Base-by-base conservation (phyloP, 2,329 filamentous ascomycete species). In the Zelopaecilomyces penicillatus region DNA sequence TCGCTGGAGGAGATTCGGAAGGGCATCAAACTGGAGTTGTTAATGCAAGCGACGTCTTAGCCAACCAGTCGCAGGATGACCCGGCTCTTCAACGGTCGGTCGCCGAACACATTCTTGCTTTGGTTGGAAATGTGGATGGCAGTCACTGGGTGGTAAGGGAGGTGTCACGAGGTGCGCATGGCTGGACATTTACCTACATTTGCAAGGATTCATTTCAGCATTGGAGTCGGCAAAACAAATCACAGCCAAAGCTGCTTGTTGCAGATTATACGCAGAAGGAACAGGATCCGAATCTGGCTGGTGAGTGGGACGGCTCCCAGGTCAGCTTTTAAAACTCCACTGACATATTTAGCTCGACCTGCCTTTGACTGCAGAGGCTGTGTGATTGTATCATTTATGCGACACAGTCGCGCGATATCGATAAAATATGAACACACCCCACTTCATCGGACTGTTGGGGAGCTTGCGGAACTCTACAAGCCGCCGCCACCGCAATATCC, bases 361-460 rank as follows among this genome's bases (percentile, higher is more conserved):
- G 76, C 76, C 0, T 81, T 79, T 50, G 75, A 81, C 52, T 81
- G 77, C 47, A 68, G 73, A 33, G 77, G 77, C 12, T 64, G 65
- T 1, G 57, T 80, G 12, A 65, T 60, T 3, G 65, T 81, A 37
- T 57, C 65, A 1, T 80, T 81, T 50, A 66, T 68, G 5, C 70
- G 68, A 44, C 65, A 63, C 27, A 67, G 62, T 30, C 69, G 70
- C 30, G 60, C 64, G 6, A 70, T 80, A 34, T 65, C 68, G 8
- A 63, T 80, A 43, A 73, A 73, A 46, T 79, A 80, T 52, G 68
- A 74, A 30, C 77, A 81, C 52, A 76, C 71, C 0, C 72, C 70
- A 4, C 54, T 80, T n/a, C 77, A 81, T 56, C 72, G 66, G 53
- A 76, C 75, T 0, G 75, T 81, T 4, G 67, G 61, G 1, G 61